phyloP scores from a whole-genome alignment of 73 alveolate genomes.

The Stentor roeselii region DNA sequence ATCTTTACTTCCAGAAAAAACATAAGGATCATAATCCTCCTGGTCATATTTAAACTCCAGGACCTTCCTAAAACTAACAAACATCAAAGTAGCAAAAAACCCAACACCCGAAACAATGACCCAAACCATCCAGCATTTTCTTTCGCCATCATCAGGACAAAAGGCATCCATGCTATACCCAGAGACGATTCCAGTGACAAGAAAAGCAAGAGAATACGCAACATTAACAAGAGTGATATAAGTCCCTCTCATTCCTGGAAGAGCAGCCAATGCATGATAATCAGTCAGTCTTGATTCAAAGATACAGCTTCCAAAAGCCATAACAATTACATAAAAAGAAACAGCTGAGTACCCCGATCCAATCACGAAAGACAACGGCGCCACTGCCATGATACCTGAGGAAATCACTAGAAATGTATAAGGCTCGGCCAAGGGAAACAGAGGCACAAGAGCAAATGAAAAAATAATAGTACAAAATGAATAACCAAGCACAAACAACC shows the following conservation, averaged over 20 bases:
- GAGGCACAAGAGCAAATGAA: no score
- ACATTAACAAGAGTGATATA: background rate
- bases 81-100: background rate
- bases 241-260: background rate
- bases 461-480: no score
- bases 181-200: background rate
- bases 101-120: background rate
- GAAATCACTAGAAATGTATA: no score
- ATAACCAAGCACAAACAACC: no score
- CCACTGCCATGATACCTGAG: background rate
- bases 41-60: no score
- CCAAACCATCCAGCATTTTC: constrained; percentile 12
- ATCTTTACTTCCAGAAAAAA: no score
- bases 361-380: background rate
- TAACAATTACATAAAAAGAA: background rate
- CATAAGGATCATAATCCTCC: no score
- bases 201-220: background rate
- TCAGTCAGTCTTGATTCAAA: background rate
- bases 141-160: constrained; percentile 26
- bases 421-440: no score
- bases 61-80: no score
- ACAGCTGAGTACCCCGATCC: constrained; percentile 3
- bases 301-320: background rate
- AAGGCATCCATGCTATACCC: background rate
- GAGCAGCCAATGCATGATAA: background rate